These are phyloP conservation scores for Leptographium procerum DNA, from an alignment of 2,329 filamentous ascomycete genomes.

Conservation along the genomic window DNA sequence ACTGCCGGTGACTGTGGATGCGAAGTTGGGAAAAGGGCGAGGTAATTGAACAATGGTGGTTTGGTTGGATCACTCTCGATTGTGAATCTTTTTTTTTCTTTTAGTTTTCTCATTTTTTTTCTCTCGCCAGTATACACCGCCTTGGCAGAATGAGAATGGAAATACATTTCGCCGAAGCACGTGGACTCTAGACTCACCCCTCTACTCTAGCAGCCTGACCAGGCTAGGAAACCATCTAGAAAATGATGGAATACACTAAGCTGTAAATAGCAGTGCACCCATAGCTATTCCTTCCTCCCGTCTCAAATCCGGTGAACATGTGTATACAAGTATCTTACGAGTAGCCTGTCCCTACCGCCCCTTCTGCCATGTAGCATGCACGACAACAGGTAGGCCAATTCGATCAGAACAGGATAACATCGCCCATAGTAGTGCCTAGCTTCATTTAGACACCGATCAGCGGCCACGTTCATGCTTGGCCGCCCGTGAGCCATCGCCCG, in stretches of 20 bases:
- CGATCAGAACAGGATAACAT: background rate
- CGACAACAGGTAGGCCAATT: background rate
- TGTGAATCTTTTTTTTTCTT: background rate
- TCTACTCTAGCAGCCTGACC: background rate
- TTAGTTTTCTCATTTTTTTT: background rate
- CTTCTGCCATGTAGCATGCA: background rate
- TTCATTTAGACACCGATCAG: too few relatives aligned
- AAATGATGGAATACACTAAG: background rate
- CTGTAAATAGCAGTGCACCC: background rate
- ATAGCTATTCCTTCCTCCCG: background rate
- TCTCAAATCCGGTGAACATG: background rate
- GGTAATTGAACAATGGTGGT: background rate
- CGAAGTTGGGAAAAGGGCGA: background rate
- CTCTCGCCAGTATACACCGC: background rate
- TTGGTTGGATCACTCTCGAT: background rate
- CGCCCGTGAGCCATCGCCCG: too few relatives aligned
- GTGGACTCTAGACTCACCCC: background rate
- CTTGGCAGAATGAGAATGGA: background rate
- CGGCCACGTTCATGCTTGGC: too few relatives aligned
- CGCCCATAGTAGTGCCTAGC: too few relatives aligned
- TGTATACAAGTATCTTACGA: background rate
- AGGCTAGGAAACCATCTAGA: background rate
- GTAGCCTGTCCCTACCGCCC: background rate
- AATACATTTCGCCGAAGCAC: background rate
- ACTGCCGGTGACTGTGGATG: conserved; percentile 9